These are phyloP conservation scores for Raddia guianensis DNA, from an alignment of 176 grass and related monocot species.

Conservation along the genomic window DNA sequence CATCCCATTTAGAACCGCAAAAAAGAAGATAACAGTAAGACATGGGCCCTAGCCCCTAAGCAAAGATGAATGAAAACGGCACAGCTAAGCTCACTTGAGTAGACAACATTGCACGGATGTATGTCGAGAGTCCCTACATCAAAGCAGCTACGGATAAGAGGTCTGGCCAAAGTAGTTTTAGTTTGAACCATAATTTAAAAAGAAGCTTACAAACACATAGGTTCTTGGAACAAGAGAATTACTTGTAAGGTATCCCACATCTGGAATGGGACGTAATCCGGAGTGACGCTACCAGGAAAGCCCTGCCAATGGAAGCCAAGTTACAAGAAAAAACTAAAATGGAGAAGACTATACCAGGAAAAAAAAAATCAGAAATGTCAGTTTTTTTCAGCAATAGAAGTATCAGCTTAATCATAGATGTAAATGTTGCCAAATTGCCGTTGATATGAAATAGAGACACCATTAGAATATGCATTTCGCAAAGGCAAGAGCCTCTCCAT, in stretches of 20 bases:
- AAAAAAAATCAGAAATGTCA: conserved; percentile 1
- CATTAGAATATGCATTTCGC: not conserved
- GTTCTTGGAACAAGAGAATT: not conserved
- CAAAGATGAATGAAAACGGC: conserved; percentile 6
- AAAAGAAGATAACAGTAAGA: not conserved
- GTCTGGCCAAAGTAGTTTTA: not conserved
- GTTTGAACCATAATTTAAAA: not conserved
- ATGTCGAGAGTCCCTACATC: conserved; percentile 78
- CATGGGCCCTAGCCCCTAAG: not conserved
- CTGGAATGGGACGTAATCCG: conserved; percentile 92
- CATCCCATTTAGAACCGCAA: conserved; percentile 39
- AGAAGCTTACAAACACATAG: conserved; percentile 14
- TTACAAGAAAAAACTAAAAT: not conserved
- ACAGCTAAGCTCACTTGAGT: conserved; percentile 71
- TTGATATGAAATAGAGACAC: not conserved
- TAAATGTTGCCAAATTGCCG: not conserved
- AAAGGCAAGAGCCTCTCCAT: not conserved
- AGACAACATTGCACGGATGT: conserved; percentile 90
- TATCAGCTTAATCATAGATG: not conserved
- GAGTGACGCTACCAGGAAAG: conserved; percentile 84
- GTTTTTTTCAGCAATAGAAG: no score
- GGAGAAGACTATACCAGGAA: not conserved
- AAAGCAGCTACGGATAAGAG: conserved; percentile 17
- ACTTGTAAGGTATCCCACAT: conserved; percentile 93
- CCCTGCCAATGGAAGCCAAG: conserved; percentile 56